phyloP scores from a whole-genome alignment of 2,329 filamentous ascomycete genomes.

The Neodidymelliopsis sp. region DNA sequence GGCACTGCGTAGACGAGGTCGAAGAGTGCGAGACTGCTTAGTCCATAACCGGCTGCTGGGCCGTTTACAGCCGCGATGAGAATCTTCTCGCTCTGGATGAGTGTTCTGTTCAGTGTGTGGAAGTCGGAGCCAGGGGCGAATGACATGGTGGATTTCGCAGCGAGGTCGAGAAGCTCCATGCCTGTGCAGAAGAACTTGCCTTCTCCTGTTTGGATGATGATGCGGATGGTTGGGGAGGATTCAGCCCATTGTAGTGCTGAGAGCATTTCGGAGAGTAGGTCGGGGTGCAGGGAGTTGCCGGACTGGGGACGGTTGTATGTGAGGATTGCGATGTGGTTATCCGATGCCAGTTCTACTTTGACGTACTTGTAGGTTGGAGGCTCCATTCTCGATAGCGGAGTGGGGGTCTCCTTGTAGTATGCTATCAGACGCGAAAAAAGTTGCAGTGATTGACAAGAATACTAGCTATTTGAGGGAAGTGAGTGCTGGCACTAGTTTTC shows the following conservation, averaged over 20 bases:
- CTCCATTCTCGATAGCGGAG: too few species aligned
- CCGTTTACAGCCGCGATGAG: conserved; percentile 34
- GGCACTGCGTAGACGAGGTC: conserved; percentile 33
- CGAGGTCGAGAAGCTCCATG: conserved; percentile 28
- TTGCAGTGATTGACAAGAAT: too few species aligned
- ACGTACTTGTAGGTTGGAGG: too few species aligned
- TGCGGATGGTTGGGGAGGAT: conserved; percentile 13
- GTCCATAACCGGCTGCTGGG: conserved; percentile 29
- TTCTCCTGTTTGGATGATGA: conserved; percentile 30
- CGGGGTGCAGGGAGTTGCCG: conserved; percentile 27
- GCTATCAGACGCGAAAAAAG: too few species aligned
- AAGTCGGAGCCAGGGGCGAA: conserved; percentile 26
- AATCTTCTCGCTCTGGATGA: conserved; percentile 30
- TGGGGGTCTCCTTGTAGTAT: too few species aligned
- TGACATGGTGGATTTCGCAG: conserved; percentile 13
- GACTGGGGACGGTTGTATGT: conserved; percentile 31
- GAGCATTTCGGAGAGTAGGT: conserved; percentile 21
- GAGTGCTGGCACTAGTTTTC: too few species aligned
- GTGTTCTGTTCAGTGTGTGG: conserved; percentile 22
- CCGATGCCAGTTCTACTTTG: conserved; percentile 3
- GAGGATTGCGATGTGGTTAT: conserved; percentile 18
- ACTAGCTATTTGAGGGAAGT: too few species aligned
- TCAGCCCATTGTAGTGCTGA: conserved; percentile 25
- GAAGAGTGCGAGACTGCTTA: conserved; percentile 29
- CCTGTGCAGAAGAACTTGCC: conserved; percentile 31